phyloP scores from a whole-genome alignment of 2,329 filamentous ascomycete genomes.

The Neonectria magnoliae region DNA sequence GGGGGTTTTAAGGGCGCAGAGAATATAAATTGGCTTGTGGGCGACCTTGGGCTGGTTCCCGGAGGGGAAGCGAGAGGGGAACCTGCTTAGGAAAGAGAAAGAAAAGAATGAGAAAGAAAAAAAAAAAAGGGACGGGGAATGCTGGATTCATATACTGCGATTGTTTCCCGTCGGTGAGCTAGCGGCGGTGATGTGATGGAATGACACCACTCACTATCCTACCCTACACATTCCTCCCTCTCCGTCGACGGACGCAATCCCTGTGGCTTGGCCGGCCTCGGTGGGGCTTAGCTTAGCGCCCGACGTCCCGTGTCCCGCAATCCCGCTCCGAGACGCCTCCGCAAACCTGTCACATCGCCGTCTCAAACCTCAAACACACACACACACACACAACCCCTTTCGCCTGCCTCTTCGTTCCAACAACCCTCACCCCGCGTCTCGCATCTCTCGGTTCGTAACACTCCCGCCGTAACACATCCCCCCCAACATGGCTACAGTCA shows the following conservation, averaged over 20 bases:
- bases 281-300: neutral
- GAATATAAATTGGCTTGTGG: neutral
- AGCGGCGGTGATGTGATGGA: neutral
- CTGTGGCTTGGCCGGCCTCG: neutral
- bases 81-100: conserved; percentile 22
- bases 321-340: conserved; percentile 13
- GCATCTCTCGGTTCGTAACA: neutral
- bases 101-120: neutral
- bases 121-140: neutral
- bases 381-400: neutral
- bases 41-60: conserved; percentile 8
- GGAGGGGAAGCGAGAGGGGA: conserved; percentile 15
- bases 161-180: neutral
- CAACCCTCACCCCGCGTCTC: neutral
- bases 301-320: conserved; percentile 5
- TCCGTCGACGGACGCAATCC: neutral
- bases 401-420: neutral
- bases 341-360: conserved; percentile 6
- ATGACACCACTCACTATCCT: neutral
- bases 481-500: conserved; percentile 42
- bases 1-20: conserved; percentile 7
- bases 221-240: neutral
- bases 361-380: neutral
- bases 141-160: conserved; percentile 19
- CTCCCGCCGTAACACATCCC: neutral